Evolutionary conservation across 805 yeast species (phyloP), one percentile per base, ranked within the genome.

Genomic region (Ascoidea asiatica): DNA sequence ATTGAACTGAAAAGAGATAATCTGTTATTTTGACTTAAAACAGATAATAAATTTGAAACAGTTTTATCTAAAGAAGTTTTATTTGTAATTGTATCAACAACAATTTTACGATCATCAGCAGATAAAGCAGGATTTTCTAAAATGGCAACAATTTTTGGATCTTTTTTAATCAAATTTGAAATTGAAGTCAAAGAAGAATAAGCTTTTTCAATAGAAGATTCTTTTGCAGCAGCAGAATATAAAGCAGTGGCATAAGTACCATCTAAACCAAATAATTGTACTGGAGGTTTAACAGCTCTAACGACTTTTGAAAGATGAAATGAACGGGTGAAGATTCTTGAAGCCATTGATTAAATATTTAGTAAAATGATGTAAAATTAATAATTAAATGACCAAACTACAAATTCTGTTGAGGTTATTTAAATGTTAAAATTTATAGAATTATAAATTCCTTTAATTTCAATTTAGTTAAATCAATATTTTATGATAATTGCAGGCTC

Each of bases 171-270:
- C 51, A 79, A 66, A 38, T 68, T 59, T 57, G 69, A 61, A 55
- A 92, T 64, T 52, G 75, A 65, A 53, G 63, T 63, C 57, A 92
- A 77, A 38, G 89, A 77, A 58, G 70, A 70, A 19, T 37, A 56
- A 73, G 89, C 80, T 50, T 79, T 66, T 53, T 80, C 90, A 55
- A 88, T 69, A 7, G 86, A 70, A 35, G 94, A 75, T 55, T 77
- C 78, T 72, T 85, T 81, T 53, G 81, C 81, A 46, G 97, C 81
- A 19, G 97, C 97, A 45, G 89, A 72, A 77, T 80, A 90, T 57
- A 92, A 75, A 42, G 98, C 96, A 47, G 87, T 75, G 55, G 97
- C 98, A 66, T 90, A 90, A 52, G 97, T 88, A 61, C 97, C 98
- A 55, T 89, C 97, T 55, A 90, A 69, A 52, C 97, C 97, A 59